Percentiles rank a stretch among this genome's conserved stretches.
phyloP scores from a whole-genome alignment of 805 yeast genomes.

The Sugiyamaella qingdaonensis region DNA sequence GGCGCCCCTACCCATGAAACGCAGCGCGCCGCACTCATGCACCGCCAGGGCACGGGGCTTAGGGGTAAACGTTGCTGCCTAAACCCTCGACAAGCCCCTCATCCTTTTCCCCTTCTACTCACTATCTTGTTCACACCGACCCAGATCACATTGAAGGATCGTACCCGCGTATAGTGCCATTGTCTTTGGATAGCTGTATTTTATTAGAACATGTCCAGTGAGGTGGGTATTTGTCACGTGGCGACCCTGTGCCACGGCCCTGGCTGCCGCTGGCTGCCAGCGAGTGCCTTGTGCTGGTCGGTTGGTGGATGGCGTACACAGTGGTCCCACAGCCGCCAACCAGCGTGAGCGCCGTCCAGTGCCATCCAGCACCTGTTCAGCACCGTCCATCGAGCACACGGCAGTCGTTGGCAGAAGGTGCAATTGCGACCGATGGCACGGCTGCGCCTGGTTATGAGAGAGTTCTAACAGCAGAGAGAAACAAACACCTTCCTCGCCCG shows the following conservation, averaged over 20 bases:
- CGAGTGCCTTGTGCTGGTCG: no score
- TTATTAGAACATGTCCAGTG: conserved; percentile 9
- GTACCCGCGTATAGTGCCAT: not conserved
- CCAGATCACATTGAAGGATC: not conserved
- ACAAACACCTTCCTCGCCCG: conserved; percentile 97
- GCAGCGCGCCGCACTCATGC: conserved; percentile 1
- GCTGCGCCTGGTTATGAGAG: not conserved
- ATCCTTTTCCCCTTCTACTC: conserved; percentile 3
- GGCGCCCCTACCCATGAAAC: no score
- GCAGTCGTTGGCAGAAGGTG: not conserved
- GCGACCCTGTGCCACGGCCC: no score
- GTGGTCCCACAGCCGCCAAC: no score
- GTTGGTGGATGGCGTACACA: no score
- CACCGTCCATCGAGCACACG: not conserved
- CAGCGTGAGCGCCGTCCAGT: no score
- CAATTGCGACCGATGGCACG: conserved; percentile 1
- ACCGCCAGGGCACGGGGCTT: conserved; percentile 1
- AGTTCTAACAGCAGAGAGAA: conserved; percentile 43
- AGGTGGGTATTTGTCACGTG: conserved; percentile 2
- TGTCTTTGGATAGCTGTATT: not conserved
- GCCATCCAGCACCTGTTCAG: no score
- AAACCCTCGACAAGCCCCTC: conserved; percentile 1
- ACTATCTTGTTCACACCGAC: not conserved
- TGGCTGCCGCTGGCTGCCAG: no score
- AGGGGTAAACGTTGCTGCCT: conserved; percentile 3